Percentiles rank a stretch among this genome's conserved stretches.
phyloP scores from a whole-genome alignment of 805 yeast species.

The Isabelozyma pseudorhagii region DNA sequence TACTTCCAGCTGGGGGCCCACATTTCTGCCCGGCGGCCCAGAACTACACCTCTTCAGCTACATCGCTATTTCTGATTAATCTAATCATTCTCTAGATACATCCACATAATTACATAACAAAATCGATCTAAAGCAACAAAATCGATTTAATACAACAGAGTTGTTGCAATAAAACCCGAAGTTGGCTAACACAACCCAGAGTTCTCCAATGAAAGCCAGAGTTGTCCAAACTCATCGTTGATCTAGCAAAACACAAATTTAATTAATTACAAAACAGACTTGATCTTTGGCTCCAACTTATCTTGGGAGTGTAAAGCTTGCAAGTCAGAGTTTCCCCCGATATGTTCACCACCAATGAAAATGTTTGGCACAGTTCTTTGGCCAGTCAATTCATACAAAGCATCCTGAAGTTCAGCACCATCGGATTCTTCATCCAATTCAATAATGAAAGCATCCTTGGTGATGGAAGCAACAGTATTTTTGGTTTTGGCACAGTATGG shows the following conservation, averaged over 20 bases:
- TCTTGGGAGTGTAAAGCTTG: slow-evolving; percentile 67
- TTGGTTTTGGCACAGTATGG: slow-evolving; percentile 45
- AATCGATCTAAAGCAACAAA: too few species aligned
- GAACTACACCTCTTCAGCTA: too few species aligned
- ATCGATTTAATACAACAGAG: too few species aligned
- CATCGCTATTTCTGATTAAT: too few species aligned
- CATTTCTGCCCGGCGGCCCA: too few species aligned
- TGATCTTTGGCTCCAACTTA: slow-evolving; percentile 46
- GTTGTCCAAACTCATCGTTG: too few species aligned
- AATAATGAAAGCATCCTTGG: slow-evolving; percentile 47
- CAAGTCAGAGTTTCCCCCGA: slow-evolving; percentile 92
- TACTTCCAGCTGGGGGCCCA: too few species aligned
- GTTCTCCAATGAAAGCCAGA: too few species aligned
- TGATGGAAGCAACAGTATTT: slow-evolving; percentile 37
- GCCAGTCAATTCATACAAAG: slow-evolving; percentile 73
- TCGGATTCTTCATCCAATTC: slow-evolving; percentile 59
- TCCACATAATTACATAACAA: not conserved
- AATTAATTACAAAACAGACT: slow-evolving; percentile 31
- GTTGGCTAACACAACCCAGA: too few species aligned
- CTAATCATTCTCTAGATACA: not conserved
- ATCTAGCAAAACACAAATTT: too few species aligned
- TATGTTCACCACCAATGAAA: slow-evolving; percentile 85
- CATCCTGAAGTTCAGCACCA: slow-evolving; percentile 79
- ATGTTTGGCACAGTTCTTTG: slow-evolving; percentile 94
- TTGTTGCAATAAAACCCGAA: too few species aligned